Evolutionary conservation across 805 yeast species (phyloP).

Genomic region (Metschnikowia lachancei): DNA sequence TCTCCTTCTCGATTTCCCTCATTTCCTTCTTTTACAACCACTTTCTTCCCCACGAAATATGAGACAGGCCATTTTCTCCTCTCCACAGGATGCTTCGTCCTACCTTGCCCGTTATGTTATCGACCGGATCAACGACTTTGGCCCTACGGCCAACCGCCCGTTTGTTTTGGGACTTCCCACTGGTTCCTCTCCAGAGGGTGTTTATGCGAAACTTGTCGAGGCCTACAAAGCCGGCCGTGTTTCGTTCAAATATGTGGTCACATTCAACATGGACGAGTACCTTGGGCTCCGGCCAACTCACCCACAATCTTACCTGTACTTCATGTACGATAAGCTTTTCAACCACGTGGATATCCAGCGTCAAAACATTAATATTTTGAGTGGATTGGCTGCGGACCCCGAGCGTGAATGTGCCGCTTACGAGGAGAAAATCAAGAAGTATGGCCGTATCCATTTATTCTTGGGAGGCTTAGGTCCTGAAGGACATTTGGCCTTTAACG

Average conservation of each 20-base stretch:
- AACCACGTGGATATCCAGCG: slow-evolving; percentile 53
- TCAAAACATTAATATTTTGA: slow-evolving; percentile 51
- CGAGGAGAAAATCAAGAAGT: slow-evolving; percentile 46
- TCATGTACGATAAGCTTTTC: slow-evolving; percentile 56
- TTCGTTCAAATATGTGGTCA: slow-evolving; percentile 51
- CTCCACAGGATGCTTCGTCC: slow-evolving; percentile 40
- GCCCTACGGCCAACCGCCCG: slow-evolving; percentile 45
- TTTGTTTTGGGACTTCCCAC: slow-evolving; percentile 60
- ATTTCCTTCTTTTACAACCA: neutral
- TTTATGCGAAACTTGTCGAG: slow-evolving; percentile 45
- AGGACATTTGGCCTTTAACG: slow-evolving; percentile 62
- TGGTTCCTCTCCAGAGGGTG: slow-evolving; percentile 59
- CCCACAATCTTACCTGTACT: slow-evolving; percentile 54
- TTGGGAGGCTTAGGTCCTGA: slow-evolving; percentile 61
- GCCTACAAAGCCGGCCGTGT: slow-evolving; percentile 43
- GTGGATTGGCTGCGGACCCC: slow-evolving; percentile 48
- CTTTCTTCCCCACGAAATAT: slow-evolving; percentile 1
- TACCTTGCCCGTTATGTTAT: slow-evolving; percentile 48
- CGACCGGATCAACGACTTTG: slow-evolving; percentile 40
- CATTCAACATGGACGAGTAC: slow-evolving; percentile 64
- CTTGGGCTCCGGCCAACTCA: slow-evolving; percentile 46
- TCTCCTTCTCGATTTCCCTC: neutral
- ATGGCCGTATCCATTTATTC: slow-evolving; percentile 52
- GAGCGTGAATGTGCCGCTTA: slow-evolving; percentile 47
- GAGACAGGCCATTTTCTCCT: slow-evolving; percentile 29